phyloP scores from a whole-genome alignment of 129 eudicot genomes.

The Logfia minima region DNA sequence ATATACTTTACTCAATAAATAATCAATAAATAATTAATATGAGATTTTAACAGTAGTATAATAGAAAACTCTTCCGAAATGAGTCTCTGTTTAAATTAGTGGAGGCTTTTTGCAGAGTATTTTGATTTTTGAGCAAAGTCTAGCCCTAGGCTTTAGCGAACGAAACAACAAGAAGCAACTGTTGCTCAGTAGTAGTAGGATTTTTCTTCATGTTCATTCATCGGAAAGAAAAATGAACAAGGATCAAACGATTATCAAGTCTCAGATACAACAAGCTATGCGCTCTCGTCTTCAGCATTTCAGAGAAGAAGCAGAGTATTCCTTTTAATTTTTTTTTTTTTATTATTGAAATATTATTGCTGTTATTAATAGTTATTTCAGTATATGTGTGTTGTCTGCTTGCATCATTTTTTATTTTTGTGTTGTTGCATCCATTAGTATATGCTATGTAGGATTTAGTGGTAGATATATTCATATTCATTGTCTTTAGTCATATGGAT shows the following conservation, averaged over 20 bases:
- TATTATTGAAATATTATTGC: neutral
- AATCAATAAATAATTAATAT: too few relatives aligned
- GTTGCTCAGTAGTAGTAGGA: too few relatives aligned
- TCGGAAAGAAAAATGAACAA: neutral
- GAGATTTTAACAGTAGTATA: too few relatives aligned
- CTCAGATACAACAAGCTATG: conserved; percentile 42
- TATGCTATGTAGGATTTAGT: conserved; percentile 11
- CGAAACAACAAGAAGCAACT: too few relatives aligned
- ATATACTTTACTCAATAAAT: too few relatives aligned
- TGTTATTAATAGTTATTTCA: neutral
- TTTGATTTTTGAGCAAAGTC: too few relatives aligned
- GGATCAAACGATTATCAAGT: neutral
- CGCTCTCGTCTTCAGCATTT: conserved; percentile 57
- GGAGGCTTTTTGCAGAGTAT: too few relatives aligned
- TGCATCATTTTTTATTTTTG: neutral
- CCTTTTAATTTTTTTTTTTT: too few relatives aligned
- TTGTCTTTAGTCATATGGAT: neutral
- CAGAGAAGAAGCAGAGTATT: conserved; percentile 67
- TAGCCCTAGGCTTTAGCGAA: too few relatives aligned
- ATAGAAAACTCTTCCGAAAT: too few relatives aligned
- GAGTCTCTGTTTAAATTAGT: too few relatives aligned
- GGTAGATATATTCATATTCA: neutral
- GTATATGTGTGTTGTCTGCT: neutral
- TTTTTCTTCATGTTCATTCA: neutral
- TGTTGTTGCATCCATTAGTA: neutral